Evolutionary conservation across 2,329 filamentous ascomycete genomes (phyloP).

Genomic region (Fusarium subtropicale): DNA sequence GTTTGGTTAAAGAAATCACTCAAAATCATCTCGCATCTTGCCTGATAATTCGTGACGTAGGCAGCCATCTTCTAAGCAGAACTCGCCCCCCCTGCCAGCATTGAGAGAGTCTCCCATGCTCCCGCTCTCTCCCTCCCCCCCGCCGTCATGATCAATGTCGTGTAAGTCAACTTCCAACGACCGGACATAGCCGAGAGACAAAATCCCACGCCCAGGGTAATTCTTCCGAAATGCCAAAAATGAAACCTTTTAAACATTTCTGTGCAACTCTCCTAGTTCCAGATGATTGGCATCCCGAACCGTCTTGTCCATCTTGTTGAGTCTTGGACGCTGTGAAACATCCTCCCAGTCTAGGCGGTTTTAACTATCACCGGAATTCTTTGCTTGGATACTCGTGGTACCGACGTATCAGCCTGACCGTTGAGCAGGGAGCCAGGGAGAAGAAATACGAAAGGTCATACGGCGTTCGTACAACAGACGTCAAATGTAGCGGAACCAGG

Average conservation of each 20-base stretch:
- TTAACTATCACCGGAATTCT: slow-evolving; percentile 5
- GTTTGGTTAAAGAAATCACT: slow-evolving; percentile 10
- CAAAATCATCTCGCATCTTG: slow-evolving; percentile 15
- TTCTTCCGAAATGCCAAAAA: slow-evolving; percentile 31
- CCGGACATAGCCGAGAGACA: slow-evolving; percentile 39
- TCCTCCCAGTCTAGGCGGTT: slow-evolving; percentile 2
- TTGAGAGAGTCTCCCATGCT: not conserved
- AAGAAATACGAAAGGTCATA: slow-evolving; percentile 40
- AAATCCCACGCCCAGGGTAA: slow-evolving; percentile 7
- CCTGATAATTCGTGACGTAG: slow-evolving; percentile 28
- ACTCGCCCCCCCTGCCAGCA: slow-evolving; percentile 4
- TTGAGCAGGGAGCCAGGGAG: slow-evolving; percentile 12
- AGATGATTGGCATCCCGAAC: slow-evolving; percentile 11
- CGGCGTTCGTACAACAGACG: slow-evolving; percentile 40
- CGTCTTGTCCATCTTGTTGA: not conserved
- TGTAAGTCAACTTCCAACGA: slow-evolving; percentile 30
- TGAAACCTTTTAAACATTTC: slow-evolving; percentile 4
- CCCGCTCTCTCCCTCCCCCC: slow-evolving; percentile 6
- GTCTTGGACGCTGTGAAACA: slow-evolving; percentile 11
- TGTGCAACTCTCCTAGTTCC: slow-evolving; percentile 15
- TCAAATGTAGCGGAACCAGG: slow-evolving; percentile 32
- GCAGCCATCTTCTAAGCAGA: slow-evolving; percentile 22
- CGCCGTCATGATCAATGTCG: slow-evolving; percentile 22
- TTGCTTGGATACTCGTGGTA: slow-evolving; percentile 15
- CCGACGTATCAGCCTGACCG: slow-evolving; percentile 7